Evolutionary conservation across 2,329 filamentous ascomycete genomes (phyloP), one percentile per base, ranked within the genome.

Genomic region (Colletotrichum sidae): DNA sequence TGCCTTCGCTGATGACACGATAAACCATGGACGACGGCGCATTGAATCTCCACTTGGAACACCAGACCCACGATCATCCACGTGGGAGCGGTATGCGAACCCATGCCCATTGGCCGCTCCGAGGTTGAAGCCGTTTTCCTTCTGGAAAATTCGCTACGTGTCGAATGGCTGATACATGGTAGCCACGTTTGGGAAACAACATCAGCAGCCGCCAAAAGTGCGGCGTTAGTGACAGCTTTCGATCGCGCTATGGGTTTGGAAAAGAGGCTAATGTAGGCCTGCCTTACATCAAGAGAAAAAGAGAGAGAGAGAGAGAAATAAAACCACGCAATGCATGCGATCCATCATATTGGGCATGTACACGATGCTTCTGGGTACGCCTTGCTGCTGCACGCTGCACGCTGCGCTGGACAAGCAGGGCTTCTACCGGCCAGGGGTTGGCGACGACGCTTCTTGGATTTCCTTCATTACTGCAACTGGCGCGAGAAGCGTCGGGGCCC

Each of bases 71-170:
- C 62, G 46, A 49, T 62, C 25, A 42, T 56, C 62, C 62, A 65
- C 62, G 62, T 65, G 62, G 62, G 41, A 62, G 62, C 62, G 62
- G 62, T 65, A 65, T 65, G 58, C 58, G 52, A 65, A 56, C 58
- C 62, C 58, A 52, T 56, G 62, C 58, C 58, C 52, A 41, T 41
- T 41, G 58, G 52, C 47, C 35, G 46, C 58, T 53, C 34, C 12
- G 51, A 62, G 47, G 62, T 55, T 56, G 58, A 62, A 46, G 52
- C 41, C 37, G 56, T 34, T 46, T 51, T 61, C 51, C 58, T 65
- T 65, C 62, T 65, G 58, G 62, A 65, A 65, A 65, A 62, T 46
- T 56, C 58, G 52, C 33, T 56, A 44, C 51, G 35, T 56, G 13
- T 25, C 8, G 44, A 33, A 17, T 10, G 44, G 42, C 13, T 8